Evolutionary conservation across 768 basidiomycete genomes (phyloP).

Genomic region (Clathrus columnatus): DNA sequence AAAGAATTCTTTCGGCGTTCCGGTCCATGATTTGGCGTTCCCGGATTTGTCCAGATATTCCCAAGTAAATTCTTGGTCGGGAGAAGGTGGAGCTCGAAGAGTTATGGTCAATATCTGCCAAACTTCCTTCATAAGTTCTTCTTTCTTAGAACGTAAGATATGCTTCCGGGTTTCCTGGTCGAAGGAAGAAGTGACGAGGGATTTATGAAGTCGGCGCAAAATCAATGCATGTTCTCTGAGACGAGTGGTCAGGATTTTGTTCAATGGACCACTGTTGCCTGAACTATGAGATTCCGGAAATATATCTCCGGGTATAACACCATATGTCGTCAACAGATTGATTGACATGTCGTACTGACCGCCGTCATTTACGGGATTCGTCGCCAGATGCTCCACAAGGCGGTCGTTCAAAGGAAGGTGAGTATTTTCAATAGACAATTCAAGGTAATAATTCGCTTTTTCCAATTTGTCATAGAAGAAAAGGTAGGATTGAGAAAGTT

Average conservation of each 20-base stretch:
- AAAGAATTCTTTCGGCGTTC: conserved; percentile 78
- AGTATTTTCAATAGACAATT: conserved; percentile 73
- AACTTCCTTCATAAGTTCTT: conserved; percentile 73
- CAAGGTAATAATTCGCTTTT: conserved; percentile 89
- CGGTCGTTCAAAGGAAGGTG: conserved; percentile 77
- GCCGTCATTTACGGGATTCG: conserved; percentile 79
- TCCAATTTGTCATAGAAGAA: conserved; percentile 98
- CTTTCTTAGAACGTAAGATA: conserved; percentile 73
- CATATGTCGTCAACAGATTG: conserved; percentile 67
- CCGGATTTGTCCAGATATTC: conserved; percentile 81
- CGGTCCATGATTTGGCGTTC: conserved; percentile 55
- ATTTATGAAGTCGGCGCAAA: conserved; percentile 54
- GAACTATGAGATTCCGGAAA: conserved; percentile 86
- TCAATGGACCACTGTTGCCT: conserved; percentile 60
- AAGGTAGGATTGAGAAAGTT: conserved; percentile 87
- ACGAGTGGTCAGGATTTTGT: conserved; percentile 78
- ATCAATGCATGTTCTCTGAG: conserved; percentile 85
- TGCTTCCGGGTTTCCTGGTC: conserved; percentile 39
- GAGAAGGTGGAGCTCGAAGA: conserved; percentile 76
- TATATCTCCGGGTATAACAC: conserved; percentile 73
- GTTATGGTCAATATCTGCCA: conserved; percentile 80
- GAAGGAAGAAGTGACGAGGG: conserved; percentile 38
- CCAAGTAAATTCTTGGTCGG: conserved; percentile 69
- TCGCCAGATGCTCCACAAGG: conserved; percentile 66
- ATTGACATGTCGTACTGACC: conserved; percentile 94